Evolutionary conservation across 2,329 filamentous ascomycete species (phyloP).

Genomic region (Talaromyces verruculosus): DNA sequence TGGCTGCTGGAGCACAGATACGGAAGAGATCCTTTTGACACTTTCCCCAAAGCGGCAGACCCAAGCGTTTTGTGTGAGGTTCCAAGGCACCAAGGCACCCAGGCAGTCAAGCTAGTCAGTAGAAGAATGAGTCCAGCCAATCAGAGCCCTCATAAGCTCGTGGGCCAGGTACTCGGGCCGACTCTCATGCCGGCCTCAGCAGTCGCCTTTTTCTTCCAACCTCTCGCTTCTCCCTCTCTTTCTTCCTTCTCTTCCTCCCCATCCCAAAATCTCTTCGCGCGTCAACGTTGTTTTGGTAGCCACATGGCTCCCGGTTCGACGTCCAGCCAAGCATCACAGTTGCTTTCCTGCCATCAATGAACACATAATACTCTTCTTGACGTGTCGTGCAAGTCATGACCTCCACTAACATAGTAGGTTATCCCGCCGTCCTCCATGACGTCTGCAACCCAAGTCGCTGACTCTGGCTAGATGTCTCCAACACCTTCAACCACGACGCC

Average conservation of each 20-base stretch:
- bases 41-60: constrained; percentile 17
- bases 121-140: neutral
- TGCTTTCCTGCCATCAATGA: constrained; percentile 10
- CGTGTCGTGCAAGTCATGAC: constrained; percentile 35
- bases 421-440: constrained; percentile 27
- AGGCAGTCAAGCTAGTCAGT: neutral
- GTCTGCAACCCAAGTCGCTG: constrained; percentile 36
- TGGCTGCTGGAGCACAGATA: constrained; percentile 15
- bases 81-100: constrained; percentile 11
- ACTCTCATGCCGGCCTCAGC: constrained; percentile 18
- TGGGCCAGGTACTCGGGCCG: constrained; percentile 16
- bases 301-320: constrained; percentile 39
- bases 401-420: constrained; percentile 44
- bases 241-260: constrained; percentile 22
- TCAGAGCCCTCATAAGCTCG: neutral
- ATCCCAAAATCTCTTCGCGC: constrained; percentile 4
- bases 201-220: constrained; percentile 18
- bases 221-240: constrained; percentile 23
- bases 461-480: constrained; percentile 62
- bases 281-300: constrained; percentile 17
- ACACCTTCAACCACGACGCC: constrained; percentile 70
- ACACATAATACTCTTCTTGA: neutral
- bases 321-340: constrained; percentile 19
- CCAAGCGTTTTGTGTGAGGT: neutral
- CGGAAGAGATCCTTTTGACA: constrained; percentile 9